phyloP scores from a whole-genome alignment of 1,139 yeast species.

The Geotrichum australiense region DNA sequence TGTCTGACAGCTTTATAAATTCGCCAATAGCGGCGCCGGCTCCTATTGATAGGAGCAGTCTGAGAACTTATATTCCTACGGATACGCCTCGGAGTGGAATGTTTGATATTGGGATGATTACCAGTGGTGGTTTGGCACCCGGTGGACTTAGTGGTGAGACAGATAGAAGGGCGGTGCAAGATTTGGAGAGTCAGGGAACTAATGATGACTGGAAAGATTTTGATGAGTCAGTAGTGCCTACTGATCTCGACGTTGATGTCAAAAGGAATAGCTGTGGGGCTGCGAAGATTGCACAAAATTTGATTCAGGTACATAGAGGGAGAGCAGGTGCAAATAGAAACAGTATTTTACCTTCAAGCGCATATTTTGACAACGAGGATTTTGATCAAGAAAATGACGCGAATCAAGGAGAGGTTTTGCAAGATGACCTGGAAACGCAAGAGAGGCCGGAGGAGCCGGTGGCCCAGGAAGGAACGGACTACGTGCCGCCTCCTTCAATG shows the following conservation, averaged over 20 bases:
- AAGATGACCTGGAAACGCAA: neutral
- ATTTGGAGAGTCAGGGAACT: constrained; percentile 1
- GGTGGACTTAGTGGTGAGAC: constrained; percentile 21
- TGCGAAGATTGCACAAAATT: constrained; percentile 2
- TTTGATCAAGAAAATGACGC: neutral
- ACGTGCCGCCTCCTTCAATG: constrained; percentile 61
- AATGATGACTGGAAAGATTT: neutral
- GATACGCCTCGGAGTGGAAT: constrained; percentile 15
- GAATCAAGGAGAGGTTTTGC: no score
- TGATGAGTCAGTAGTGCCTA: neutral
- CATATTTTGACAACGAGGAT: constrained; percentile 9
- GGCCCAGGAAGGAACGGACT: constrained; percentile 34
- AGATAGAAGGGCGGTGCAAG: constrained; percentile 2
- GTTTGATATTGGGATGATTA: constrained; percentile 26
- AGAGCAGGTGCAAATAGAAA: no score
- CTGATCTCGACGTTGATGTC: neutral
- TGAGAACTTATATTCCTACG: constrained; percentile 8
- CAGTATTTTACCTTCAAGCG: constrained; percentile 7
- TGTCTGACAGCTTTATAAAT: constrained; percentile 1
- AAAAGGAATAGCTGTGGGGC: constrained; percentile 2
- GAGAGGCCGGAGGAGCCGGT: constrained; percentile 4
- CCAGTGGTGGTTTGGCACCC: constrained; percentile 31
- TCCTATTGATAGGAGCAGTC: neutral
- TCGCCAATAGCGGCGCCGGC: no score
- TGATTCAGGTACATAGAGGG: constrained; percentile 5